phyloP scores from a whole-genome alignment of 345 rosid species.

The Heritiera littoralis region DNA sequence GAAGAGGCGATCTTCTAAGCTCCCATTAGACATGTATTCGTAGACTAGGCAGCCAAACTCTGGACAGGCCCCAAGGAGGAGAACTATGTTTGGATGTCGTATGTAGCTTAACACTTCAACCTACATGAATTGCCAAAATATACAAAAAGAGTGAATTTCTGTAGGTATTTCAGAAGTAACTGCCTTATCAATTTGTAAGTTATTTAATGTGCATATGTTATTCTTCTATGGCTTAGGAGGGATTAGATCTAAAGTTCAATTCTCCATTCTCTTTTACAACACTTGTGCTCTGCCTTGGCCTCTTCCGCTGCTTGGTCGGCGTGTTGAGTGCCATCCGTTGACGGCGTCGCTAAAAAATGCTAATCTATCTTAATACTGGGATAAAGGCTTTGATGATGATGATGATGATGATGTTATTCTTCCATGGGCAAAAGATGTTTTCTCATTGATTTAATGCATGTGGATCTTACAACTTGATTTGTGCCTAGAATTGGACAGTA shows the following conservation, averaged over 20 bases:
- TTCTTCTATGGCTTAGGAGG: too few relatives aligned
- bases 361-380: too few relatives aligned
- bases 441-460: neutral
- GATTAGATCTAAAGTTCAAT: too few relatives aligned
- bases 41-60: slow-evolving; percentile 89
- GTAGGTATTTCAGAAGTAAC: neutral
- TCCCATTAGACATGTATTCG: slow-evolving; percentile 88
- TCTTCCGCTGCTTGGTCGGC: too few relatives aligned
- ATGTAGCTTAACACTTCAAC: slow-evolving; percentile 79
- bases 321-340: too few relatives aligned
- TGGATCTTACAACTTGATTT: neutral
- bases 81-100: slow-evolving; percentile 96
- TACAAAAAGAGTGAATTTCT: neutral
- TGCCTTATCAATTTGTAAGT: neutral
- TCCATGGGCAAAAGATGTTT: neutral
- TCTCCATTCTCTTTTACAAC: too few relatives aligned
- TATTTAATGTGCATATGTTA: too few relatives aligned
- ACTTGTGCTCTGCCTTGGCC: too few relatives aligned
- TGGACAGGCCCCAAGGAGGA: slow-evolving; percentile 88
- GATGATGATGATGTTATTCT: too few relatives aligned
- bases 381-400: too few relatives aligned
- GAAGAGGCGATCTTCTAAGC: slow-evolving; percentile 81
- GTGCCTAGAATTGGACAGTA: slow-evolving; percentile 1
- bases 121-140: slow-evolving; percentile 33
- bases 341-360: too few relatives aligned